Conservation (phyloP, 352 stramenopile species). For the Pythium monospermum region DNA sequence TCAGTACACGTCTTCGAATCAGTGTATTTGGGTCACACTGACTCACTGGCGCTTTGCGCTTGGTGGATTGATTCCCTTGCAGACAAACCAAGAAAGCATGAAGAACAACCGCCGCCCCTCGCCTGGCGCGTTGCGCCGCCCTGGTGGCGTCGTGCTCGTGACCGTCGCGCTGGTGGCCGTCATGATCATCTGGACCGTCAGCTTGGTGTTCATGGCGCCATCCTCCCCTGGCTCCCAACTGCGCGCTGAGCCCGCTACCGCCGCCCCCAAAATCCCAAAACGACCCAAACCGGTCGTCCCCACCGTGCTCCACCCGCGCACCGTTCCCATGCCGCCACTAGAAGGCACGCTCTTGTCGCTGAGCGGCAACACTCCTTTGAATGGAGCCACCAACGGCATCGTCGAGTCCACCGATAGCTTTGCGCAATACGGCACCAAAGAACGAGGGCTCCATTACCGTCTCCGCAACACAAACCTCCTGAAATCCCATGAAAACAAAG, state of each 20-base stretch:
- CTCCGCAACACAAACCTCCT: neutral
- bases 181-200: neutral
- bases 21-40: no score
- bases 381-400: neutral
- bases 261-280: neutral
- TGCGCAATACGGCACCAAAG: constrained; percentile 4
- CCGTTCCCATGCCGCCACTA: neutral
- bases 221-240: neutral
- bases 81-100: no score
- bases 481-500: neutral
- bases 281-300: neutral
- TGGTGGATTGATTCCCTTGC: no score
- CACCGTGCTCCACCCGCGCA: constrained; percentile 2
- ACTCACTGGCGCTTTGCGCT: no score
- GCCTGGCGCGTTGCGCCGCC: neutral
- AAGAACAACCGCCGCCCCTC: no score
- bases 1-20: no score
- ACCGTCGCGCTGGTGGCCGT: neutral
- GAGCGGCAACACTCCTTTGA: no score
- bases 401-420: constrained; percentile 5
- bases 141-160: neutral
- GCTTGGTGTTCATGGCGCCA: neutral
- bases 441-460: constrained; percentile 8
- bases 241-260: neutral
- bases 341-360: neutral